Conservation (phyloP, 495 filamentous ascomycete genomes). For the Friedmanniomyces endolithicus region DNA sequence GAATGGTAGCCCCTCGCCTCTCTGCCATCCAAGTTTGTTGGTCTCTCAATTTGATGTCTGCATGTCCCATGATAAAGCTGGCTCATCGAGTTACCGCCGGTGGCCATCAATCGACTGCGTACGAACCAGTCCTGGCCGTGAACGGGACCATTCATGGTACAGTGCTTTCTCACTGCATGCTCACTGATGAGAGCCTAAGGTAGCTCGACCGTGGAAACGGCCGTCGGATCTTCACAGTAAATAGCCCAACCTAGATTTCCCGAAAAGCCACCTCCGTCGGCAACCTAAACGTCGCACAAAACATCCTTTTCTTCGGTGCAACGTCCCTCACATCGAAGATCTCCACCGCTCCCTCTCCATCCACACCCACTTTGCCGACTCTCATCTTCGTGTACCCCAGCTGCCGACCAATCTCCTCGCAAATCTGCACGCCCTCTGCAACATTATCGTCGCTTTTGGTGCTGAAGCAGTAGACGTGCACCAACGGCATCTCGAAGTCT, state of each 20-base stretch:
- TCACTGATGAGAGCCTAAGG: too few species aligned
- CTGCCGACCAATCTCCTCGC: constrained; percentile 50
- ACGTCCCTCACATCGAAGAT: constrained; percentile 77
- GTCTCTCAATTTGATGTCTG: too few species aligned
- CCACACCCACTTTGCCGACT: constrained; percentile 38
- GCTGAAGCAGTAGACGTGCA: constrained; percentile 87
- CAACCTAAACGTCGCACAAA: constrained; percentile 82
- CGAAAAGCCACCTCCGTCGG: constrained; percentile 70
- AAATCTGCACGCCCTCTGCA: constrained; percentile 49
- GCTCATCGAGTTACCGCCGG: too few species aligned
- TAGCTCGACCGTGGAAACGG: too few species aligned
- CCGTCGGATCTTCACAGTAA: too few species aligned
- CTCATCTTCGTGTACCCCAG: constrained; percentile 46
- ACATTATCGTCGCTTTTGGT: constrained; percentile 60
- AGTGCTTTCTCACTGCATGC: too few species aligned
- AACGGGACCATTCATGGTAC: too few species aligned
- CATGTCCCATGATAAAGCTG: too few species aligned
- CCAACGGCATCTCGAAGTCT: constrained; percentile 50
- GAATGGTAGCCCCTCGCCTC: too few species aligned
- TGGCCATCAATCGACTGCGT: too few species aligned
- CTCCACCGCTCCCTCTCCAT: constrained; percentile 45
- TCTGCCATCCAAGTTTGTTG: too few species aligned
- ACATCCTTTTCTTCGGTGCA: constrained; percentile 89
- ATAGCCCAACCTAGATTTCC: background rate
- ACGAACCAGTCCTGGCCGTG: too few species aligned